A percentile compares a stretch with the other conserved stretches of the same genome.
These are phyloP conservation scores for Sicyos edulis DNA, from an alignment of 306 rosid genomes.

Conservation along the genomic window DNA sequence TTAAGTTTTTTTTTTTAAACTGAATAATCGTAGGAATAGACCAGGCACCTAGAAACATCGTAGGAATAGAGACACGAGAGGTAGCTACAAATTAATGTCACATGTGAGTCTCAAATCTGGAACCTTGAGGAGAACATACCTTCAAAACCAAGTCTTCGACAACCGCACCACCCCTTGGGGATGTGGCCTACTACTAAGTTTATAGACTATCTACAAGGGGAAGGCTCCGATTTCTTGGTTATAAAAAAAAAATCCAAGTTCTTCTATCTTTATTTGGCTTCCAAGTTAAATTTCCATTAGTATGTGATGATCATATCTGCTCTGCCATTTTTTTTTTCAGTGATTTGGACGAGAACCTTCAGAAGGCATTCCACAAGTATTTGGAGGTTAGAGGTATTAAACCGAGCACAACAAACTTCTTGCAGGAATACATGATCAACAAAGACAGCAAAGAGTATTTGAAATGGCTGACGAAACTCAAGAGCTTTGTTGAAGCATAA, in stretches of 20 bases:
- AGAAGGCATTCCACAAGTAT: slow-evolving; percentile 71
- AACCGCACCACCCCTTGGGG: too few species aligned
- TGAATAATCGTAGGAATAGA: too few species aligned
- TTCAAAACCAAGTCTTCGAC: too few species aligned
- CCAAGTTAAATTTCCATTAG: neutral
- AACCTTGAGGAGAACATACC: too few species aligned
- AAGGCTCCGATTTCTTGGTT: too few species aligned
- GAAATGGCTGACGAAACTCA: slow-evolving; percentile 68
- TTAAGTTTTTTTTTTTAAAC: too few species aligned
- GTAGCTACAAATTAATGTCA: too few species aligned
- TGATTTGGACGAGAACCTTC: slow-evolving; percentile 77
- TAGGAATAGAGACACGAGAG: too few species aligned
- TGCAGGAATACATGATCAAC: slow-evolving; percentile 96
- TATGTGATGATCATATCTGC: neutral
- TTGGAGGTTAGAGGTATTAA: slow-evolving; percentile 89
- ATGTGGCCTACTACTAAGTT: too few species aligned
- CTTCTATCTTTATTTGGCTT: neutral
- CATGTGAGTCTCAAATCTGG: too few species aligned
- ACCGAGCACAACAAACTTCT: slow-evolving; percentile 70
- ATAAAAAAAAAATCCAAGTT: neutral
- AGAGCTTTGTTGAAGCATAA: slow-evolving; percentile 57
- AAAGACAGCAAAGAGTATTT: slow-evolving; percentile 77
- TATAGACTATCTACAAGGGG: too few species aligned
- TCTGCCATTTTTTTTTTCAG: slow-evolving; percentile 31
- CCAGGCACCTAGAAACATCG: too few species aligned